phyloP scores from a whole-genome alignment of 176 grass and related monocot genomes.

The Chloris gayana region DNA sequence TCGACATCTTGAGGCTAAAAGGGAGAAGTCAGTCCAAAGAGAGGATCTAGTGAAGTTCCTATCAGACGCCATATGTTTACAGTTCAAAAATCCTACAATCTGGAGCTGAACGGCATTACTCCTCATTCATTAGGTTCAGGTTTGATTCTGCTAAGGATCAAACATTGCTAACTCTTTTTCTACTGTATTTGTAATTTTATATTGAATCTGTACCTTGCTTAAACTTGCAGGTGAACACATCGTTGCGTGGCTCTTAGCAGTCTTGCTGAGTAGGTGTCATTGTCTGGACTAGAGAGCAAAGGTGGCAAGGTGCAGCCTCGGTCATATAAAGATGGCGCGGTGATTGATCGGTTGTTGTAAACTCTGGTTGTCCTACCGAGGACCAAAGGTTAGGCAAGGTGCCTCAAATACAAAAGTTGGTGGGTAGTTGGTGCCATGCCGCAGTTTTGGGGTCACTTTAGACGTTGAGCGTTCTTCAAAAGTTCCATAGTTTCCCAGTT shows the following conservation, averaged over 20 bases:
- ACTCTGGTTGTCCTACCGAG: neutral
- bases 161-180: neutral
- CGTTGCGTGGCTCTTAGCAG: neutral
- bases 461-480: neutral
- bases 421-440: neutral
- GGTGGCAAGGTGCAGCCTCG: neutral
- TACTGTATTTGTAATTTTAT: neutral
- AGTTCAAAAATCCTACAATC: conserved; percentile 83
- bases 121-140: conserved; percentile 23
- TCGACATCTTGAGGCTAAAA: conserved; percentile 89
- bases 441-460: neutral
- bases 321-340: neutral
- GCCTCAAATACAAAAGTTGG: conserved; percentile 8
- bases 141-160: conserved; percentile 25
- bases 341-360: conserved; percentile 19
- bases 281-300: conserved; percentile 15
- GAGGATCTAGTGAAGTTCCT: conserved; percentile 82
- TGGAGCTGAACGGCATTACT: conserved; percentile 54
- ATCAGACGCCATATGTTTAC: conserved; percentile 77
- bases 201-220: neutral
- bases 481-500: neutral
- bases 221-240: conserved; percentile 22
- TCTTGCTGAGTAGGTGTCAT: conserved; percentile 1
- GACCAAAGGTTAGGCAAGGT: neutral
- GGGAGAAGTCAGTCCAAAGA: conserved; percentile 74